phyloP scores from a whole-genome alignment of 169 alveolate genomes.

The Eimeria zaria region DNA sequence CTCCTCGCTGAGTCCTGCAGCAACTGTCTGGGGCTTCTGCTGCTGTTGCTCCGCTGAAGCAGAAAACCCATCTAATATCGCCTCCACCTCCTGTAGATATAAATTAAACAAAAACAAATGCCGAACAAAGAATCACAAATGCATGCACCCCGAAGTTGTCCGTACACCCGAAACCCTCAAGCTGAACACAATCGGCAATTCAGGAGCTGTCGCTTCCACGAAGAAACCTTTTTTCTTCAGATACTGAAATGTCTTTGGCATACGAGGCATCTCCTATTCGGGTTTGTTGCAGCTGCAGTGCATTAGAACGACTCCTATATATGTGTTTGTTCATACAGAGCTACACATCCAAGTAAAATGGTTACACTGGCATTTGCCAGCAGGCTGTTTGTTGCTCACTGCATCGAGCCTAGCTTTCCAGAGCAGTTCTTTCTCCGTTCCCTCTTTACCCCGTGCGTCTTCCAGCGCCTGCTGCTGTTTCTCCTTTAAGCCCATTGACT shows the following conservation, averaged over 20 bases:
- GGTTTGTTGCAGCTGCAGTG: not conserved
- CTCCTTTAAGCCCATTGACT: conserved; percentile 15
- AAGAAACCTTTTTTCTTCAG: not conserved
- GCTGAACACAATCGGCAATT: not conserved
- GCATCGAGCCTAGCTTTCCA: conserved; percentile 53
- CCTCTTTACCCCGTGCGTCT: not conserved
- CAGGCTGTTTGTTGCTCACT: not conserved
- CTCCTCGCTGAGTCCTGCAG: conserved; percentile 30
- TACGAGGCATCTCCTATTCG: not conserved
- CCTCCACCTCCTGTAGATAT: conserved; percentile 47
- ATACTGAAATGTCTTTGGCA: not conserved
- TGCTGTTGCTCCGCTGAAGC: conserved; percentile 33
- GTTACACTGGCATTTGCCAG: not conserved
- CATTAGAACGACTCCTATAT: not conserved
- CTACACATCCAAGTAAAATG: not conserved
- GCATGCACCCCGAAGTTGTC: not conserved
- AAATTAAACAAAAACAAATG: not conserved
- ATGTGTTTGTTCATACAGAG: not conserved
- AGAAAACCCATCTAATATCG: conserved; percentile 54
- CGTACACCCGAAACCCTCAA: not conserved
- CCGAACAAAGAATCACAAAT: not conserved
- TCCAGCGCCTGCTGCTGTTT: conserved; percentile 16
- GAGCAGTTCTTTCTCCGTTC: conserved; percentile 12
- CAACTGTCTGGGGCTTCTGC: conserved; percentile 14
- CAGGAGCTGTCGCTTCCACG: not conserved